Evolutionary conservation across 2,329 filamentous ascomycete genomes (phyloP).

Genomic region (Aspergillus sp.): DNA sequence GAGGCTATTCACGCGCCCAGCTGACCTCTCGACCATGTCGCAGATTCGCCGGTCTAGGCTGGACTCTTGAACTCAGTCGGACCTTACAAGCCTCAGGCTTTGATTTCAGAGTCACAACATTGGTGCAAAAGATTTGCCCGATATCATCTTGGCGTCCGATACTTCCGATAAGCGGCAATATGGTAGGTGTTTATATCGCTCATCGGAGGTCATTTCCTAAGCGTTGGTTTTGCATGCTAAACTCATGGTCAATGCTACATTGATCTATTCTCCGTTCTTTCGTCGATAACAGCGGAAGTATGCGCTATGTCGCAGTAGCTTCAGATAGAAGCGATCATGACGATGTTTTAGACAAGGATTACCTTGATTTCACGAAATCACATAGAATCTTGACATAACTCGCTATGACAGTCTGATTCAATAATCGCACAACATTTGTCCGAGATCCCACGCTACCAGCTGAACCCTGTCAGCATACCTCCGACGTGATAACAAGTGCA

Average conservation of each 20-base stretch:
- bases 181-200: neutral
- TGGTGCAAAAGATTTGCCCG: neutral
- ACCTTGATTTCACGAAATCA: neutral
- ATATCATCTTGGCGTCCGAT: neutral
- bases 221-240: neutral
- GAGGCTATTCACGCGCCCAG: conserved; percentile 17
- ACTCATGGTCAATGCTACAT: neutral
- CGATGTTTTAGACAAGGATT: neutral
- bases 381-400: neutral
- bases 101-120: neutral
- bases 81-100: neutral
- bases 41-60: neutral
- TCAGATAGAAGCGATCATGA: neutral
- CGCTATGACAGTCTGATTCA: neutral
- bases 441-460: neutral
- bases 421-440: neutral
- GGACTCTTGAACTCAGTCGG: neutral
- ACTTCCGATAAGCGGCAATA: neutral
- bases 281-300: too few relatives aligned
- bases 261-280: neutral
- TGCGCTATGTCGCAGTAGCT: neutral
- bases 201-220: neutral
- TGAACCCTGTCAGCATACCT: neutral
- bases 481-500: neutral
- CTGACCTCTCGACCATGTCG: conserved; percentile 1